Conservation (phyloP, 2,329 filamentous ascomycete genomes). For the Nemania sp. region DNA sequence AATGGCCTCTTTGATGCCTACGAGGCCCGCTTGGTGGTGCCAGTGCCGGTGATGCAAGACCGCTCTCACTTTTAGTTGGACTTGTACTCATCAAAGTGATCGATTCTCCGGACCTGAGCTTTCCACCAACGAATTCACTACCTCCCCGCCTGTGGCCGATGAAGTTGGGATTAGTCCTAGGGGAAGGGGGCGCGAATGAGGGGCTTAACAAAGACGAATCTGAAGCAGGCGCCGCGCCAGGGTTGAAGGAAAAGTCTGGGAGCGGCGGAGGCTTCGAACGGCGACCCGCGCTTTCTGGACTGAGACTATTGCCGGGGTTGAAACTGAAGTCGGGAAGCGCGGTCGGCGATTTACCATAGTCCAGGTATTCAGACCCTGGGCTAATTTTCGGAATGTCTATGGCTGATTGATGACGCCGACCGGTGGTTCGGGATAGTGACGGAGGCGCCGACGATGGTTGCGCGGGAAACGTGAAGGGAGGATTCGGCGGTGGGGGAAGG, state of each 20-base stretch:
- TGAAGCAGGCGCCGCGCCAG: conserved; percentile 42
- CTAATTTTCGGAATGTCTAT: conserved; percentile 45
- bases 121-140: conserved; percentile 85
- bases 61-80: conserved; percentile 66
- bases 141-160: conserved; percentile 79
- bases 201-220: conserved; percentile 53
- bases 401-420: conserved; percentile 57
- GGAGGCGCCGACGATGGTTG: conserved; percentile 52
- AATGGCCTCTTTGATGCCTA: conserved; percentile 66
- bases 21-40: conserved; percentile 52
- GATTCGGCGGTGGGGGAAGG: conserved; percentile 62
- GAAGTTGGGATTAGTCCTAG: conserved; percentile 55
- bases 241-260: conserved; percentile 61
- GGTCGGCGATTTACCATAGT: conserved; percentile 29
- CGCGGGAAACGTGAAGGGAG: conserved; percentile 66
- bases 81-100: conserved; percentile 69
- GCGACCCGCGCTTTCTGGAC: conserved; percentile 38
- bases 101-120: conserved; percentile 59
- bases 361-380: conserved; percentile 24
- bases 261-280: conserved; percentile 47
- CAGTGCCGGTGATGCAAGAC: conserved; percentile 60
- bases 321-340: conserved; percentile 41
- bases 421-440: conserved; percentile 52
- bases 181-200: conserved; percentile 57
- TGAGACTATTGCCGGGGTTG: conserved; percentile 40